Evolutionary conservation across 148 eudicot genomes (phyloP).

Genomic region (Cornus suecica): DNA sequence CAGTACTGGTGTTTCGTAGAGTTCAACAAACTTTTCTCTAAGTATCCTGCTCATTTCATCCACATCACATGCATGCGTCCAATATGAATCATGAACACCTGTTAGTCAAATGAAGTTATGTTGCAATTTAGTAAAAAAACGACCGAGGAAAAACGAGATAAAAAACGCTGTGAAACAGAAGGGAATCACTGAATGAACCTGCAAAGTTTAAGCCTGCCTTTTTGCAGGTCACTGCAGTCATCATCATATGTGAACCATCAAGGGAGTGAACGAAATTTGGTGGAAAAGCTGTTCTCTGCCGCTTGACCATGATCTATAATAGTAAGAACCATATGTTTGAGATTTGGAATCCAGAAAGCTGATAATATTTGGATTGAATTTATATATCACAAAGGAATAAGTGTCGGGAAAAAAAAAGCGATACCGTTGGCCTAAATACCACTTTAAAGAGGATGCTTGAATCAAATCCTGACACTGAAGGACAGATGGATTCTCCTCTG

Average conservation of each 20-base stretch:
- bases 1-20: constrained; percentile 77
- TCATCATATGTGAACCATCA: constrained; percentile 99
- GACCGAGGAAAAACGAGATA: background rate
- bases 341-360: background rate
- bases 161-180: background rate
- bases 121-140: background rate
- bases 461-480: background rate
- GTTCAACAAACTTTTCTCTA: constrained; percentile 89
- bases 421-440: background rate
- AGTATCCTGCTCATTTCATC: constrained; percentile 76
- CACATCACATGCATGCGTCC: constrained; percentile 97
- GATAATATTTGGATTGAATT: background rate
- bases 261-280: constrained; percentile 99
- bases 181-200: constrained; percentile 37
- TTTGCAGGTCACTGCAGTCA: constrained; percentile 97
- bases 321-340: background rate
- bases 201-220: constrained; percentile 87
- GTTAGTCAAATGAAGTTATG: constrained; percentile 10
- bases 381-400: background rate
- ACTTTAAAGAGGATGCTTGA: background rate
- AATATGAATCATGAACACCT: constrained; percentile 98
- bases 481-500: no score
- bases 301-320: constrained; percentile 72
- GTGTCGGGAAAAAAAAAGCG: background rate
- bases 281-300: constrained; percentile 92